Evolutionary conservation across 2,329 filamentous ascomycete genomes (phyloP).

Genomic region (Pyrenophora tritici-repentis): DNA sequence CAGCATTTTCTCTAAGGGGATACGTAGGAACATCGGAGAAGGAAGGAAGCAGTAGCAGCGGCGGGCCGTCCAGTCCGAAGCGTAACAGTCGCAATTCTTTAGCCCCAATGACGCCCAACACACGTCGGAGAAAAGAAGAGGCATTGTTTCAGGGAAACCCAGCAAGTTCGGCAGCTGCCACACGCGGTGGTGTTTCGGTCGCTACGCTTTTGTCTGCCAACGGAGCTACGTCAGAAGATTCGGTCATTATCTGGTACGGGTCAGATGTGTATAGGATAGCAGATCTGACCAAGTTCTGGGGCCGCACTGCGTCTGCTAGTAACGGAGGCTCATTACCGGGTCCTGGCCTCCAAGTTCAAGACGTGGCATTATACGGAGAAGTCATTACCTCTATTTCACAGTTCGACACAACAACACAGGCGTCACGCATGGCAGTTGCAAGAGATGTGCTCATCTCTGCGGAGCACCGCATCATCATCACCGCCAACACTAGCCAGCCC

Average conservation of each 20-base stretch:
- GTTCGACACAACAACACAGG: constrained; percentile 48
- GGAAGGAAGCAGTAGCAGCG: constrained; percentile 21
- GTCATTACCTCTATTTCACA: constrained; percentile 51
- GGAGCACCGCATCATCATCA: constrained; percentile 53
- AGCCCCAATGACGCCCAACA: constrained; percentile 59
- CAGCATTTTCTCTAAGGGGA: constrained; percentile 44
- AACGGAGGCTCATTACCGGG: constrained; percentile 47
- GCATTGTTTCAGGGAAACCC: constrained; percentile 51
- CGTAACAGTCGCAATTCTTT: constrained; percentile 45
- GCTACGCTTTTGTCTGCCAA: constrained; percentile 35
- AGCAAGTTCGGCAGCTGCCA: constrained; percentile 35
- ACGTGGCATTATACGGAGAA: constrained; percentile 50
- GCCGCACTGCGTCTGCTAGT: constrained; percentile 45
- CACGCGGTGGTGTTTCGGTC: constrained; percentile 52
- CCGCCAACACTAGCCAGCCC: constrained; percentile 42
- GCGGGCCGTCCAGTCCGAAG: constrained; percentile 35
- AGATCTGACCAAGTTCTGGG: constrained; percentile 53
- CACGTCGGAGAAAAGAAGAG: constrained; percentile 53
- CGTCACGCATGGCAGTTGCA: constrained; percentile 50
- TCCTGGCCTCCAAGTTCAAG: constrained; percentile 50
- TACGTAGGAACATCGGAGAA: constrained; percentile 40
- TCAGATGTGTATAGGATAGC: constrained; percentile 52
- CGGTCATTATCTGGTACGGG: constrained; percentile 54
- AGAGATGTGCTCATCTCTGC: constrained; percentile 52
- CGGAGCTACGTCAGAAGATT: constrained; percentile 49